Conservation (phyloP, 768 basidiomycete genomes). For the Agaricus sinodeliciosus region DNA sequence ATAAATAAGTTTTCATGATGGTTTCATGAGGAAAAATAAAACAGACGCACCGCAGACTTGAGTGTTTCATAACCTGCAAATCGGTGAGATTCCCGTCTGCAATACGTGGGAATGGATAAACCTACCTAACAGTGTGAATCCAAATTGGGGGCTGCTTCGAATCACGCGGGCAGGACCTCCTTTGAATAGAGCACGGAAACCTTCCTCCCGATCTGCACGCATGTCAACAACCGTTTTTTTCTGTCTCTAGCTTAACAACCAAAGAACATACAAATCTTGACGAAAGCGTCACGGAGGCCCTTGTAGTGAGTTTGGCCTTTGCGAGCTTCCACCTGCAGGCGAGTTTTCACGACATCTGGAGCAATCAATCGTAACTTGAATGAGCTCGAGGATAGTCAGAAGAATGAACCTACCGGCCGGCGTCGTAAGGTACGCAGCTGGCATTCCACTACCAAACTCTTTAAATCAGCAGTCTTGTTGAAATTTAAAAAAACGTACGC, state of each 20-base stretch:
- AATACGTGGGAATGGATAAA: slow-evolving; percentile 10
- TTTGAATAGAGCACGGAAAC: slow-evolving; percentile 85
- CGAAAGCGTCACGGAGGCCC: slow-evolving; percentile 83
- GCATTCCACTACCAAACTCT: slow-evolving; percentile 76
- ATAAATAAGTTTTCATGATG: background rate
- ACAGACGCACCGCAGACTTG: slow-evolving; percentile 34
- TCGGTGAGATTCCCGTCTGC: slow-evolving; percentile 11
- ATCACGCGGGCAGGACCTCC: slow-evolving; percentile 85
- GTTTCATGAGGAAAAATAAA: slow-evolving; percentile 14
- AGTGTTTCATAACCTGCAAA: slow-evolving; percentile 37
- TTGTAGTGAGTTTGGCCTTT: slow-evolving; percentile 90
- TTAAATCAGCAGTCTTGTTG: slow-evolving; percentile 22
- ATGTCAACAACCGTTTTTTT: slow-evolving; percentile 12
- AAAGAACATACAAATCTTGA: slow-evolving; percentile 71
- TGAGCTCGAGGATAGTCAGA: slow-evolving; percentile 4
- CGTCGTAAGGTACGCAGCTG: slow-evolving; percentile 90
- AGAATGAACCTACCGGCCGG: slow-evolving; percentile 59
- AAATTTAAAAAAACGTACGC: slow-evolving; percentile 47
- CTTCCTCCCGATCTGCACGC: slow-evolving; percentile 74
- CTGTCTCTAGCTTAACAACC: slow-evolving; percentile 1
- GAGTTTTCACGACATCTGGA: slow-evolving; percentile 96
- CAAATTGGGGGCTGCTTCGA: slow-evolving; percentile 90
- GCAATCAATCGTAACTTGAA: background rate
- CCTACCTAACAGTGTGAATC: slow-evolving; percentile 76
- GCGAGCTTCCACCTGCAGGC: slow-evolving; percentile 87